phyloP scores from a whole-genome alignment of 225 moss, liverwort and hornwort genomes.

The Straminergon stramineum region DNA sequence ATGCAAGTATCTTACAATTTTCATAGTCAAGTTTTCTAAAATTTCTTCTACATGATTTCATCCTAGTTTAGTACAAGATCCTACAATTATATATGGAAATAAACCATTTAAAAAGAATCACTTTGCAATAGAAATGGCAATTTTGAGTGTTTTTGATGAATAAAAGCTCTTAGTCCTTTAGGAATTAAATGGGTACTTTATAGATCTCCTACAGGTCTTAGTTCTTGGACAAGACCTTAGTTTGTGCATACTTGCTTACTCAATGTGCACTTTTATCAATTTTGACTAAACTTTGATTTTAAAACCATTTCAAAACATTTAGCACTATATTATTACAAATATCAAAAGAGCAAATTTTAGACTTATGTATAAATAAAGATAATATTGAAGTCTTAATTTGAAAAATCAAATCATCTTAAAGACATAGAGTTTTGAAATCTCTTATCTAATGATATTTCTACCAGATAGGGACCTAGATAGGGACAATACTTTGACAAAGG shows the following conservation, averaged over 20 bases:
- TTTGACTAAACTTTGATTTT: background rate
- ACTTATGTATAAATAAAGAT: rapidly evolving
- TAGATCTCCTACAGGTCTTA: background rate
- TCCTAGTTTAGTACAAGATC: no score
- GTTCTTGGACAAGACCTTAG: background rate
- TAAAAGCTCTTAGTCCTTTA: no score
- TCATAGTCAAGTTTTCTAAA: no score
- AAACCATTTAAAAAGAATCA: no score
- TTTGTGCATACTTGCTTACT: background rate
- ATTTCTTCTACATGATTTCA: no score
- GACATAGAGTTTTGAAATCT: background rate
- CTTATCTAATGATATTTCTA: background rate
- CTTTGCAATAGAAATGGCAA: no score
- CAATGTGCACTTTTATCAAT: background rate
- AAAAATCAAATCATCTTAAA: background rate
- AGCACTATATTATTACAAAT: background rate
- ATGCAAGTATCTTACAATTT: no score
- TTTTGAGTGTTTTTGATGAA: no score
- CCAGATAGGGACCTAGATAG: no score
- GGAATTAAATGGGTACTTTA: rapidly evolving
- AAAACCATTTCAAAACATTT: background rate
- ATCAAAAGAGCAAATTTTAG: background rate
- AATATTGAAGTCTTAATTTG: background rate
- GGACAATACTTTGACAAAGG: background rate
- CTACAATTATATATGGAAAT: no score